These are phyloP conservation scores for Didymella glomerata DNA, from an alignment of 2,329 filamentous ascomycete species.

Conservation along the genomic window DNA sequence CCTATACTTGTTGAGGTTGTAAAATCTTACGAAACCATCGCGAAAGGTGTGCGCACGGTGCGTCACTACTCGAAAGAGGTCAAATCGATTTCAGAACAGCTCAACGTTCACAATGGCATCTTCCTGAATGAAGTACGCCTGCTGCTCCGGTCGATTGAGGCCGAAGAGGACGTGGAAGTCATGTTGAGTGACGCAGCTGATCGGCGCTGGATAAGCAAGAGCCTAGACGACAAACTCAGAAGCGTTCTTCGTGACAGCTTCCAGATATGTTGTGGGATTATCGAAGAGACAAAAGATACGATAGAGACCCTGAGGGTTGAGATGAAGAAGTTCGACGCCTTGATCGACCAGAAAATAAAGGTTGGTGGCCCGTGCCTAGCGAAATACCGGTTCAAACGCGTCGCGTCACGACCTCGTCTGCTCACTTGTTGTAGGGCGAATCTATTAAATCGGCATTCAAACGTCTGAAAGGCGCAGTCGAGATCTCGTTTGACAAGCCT, in stretches of 20 bases:
- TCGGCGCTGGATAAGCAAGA: constrained; percentile 26
- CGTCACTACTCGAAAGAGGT: constrained; percentile 32
- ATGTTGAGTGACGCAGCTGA: constrained; percentile 32
- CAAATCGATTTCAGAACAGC: constrained; percentile 22
- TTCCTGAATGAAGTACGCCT: constrained; percentile 37
- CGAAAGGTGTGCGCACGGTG: constrained; percentile 26
- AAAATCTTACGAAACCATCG: constrained; percentile 28
- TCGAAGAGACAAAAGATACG: constrained; percentile 26
- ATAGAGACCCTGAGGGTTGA: constrained; percentile 24
- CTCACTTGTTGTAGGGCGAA: constrained; percentile 22
- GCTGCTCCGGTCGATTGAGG: constrained; percentile 27
- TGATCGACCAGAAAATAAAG: constrained; percentile 23
- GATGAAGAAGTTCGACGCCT: constrained; percentile 30
- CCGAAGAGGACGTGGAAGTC: constrained; percentile 23
- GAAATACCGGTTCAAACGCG: too few species aligned
- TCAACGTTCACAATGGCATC: constrained; percentile 28
- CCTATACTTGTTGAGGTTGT: constrained; percentile 36
- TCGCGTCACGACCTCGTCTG: too few species aligned
- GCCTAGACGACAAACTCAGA: constrained; percentile 27
- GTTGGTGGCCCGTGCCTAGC: constrained; percentile 18
- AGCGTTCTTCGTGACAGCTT: constrained; percentile 25
- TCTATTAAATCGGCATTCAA: constrained; percentile 26
- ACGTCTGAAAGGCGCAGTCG: constrained; percentile 22
- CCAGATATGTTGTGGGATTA: constrained; percentile 24
- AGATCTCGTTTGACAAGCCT: constrained; percentile 30